phyloP scores from a whole-genome alignment of 164 flowering plant species.

The Tetracentron sinense region DNA sequence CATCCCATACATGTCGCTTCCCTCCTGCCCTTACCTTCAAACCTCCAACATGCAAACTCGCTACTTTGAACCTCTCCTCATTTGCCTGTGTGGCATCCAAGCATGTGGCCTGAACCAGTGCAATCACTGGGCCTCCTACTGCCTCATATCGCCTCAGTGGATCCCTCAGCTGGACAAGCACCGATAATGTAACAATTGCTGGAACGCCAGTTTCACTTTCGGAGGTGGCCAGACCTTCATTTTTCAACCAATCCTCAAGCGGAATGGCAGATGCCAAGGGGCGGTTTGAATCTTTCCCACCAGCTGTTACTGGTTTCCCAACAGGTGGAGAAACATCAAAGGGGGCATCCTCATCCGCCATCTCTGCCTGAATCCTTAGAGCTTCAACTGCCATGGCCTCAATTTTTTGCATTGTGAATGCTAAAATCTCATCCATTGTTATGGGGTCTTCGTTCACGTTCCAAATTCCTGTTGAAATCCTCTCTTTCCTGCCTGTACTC shows the following conservation, averaged over 20 bases:
- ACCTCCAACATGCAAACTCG: constrained; percentile 74
- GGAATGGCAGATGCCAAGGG: constrained; percentile 48
- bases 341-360: constrained; percentile 86
- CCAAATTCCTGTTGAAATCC: constrained; percentile 83
- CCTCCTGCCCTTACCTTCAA: constrained; percentile 47
- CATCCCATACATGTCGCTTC: constrained; percentile 58
- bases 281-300: constrained; percentile 22
- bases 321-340: constrained; percentile 65
- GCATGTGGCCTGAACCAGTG: constrained; percentile 47
- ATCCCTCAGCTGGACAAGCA: constrained; percentile 69
- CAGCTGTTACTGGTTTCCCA: constrained; percentile 10
- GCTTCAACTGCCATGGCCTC: constrained; percentile 76
- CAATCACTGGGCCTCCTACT: constrained; percentile 79
- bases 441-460: constrained; percentile 54
- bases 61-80: constrained; percentile 60
- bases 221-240: constrained; percentile 8
- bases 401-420: constrained; percentile 80
- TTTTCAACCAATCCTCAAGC: constrained; percentile 60
- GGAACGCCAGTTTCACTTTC: constrained; percentile 15
- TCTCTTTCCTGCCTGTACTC: constrained; percentile 65
- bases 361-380: constrained; percentile 77
- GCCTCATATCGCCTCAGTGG: constrained; percentile 71
- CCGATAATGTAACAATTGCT: constrained; percentile 35
- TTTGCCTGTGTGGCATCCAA: constrained; percentile 22
- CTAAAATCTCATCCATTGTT: constrained; percentile 62